These are phyloP conservation scores for Candida tropicalis DNA, from an alignment of 1,139 yeast genomes.

Conservation along the genomic window DNA sequence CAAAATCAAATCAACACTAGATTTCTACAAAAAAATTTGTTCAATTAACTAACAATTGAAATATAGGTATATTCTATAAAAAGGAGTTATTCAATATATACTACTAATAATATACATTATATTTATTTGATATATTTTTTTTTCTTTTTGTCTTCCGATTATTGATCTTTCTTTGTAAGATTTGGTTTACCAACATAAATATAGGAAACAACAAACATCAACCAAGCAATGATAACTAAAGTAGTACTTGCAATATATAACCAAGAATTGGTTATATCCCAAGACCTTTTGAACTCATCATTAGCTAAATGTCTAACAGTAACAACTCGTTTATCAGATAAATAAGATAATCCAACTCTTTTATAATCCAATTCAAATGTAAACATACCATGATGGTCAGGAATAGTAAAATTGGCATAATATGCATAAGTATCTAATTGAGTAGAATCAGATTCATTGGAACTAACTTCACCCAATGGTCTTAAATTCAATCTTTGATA, in stretches of 20 bases:
- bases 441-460: slow-evolving; percentile 32
- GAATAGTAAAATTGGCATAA: slow-evolving; percentile 61
- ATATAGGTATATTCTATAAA: slow-evolving; percentile 1
- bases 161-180: slow-evolving; percentile 33
- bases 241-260: slow-evolving; percentile 76
- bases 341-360: slow-evolving; percentile 74
- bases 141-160: slow-evolving; percentile 15
- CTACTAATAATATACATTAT: neutral
- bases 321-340: slow-evolving; percentile 68
- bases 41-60: slow-evolving; percentile 3
- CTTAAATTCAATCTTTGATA: slow-evolving; percentile 75
- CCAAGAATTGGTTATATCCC: slow-evolving; percentile 94
- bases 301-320: slow-evolving; percentile 94
- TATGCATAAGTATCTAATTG: slow-evolving; percentile 42
- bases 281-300: slow-evolving; percentile 91
- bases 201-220: slow-evolving; percentile 70
- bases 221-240: slow-evolving; percentile 75
- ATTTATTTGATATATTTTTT: neutral
- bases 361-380: slow-evolving; percentile 81
- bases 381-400: slow-evolving; percentile 97
- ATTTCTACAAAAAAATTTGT: too few species aligned
- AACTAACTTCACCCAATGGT: slow-evolving; percentile 44
- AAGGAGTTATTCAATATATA: neutral
- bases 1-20: too few species aligned
- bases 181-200: slow-evolving; percentile 47